A percentile compares a stretch with the other conserved stretches of the same genome.
phyloP scores from a whole-genome alignment of 202 grass and related monocot genomes.

The Hordeum pubiflorum region DNA sequence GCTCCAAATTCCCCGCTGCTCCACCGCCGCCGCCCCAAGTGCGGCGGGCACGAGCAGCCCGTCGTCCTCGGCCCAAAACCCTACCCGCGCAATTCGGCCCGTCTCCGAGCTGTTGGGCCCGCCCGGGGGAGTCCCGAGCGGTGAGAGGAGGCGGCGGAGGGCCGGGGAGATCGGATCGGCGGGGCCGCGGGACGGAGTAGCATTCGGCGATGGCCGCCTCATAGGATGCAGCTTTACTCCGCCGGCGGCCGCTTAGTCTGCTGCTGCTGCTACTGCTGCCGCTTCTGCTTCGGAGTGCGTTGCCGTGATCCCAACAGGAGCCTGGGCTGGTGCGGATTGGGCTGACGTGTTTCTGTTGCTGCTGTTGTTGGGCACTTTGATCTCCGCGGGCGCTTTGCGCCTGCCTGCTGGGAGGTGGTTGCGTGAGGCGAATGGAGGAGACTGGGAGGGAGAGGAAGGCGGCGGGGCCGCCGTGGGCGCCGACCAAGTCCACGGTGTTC shows the following conservation, averaged over 20 bases:
- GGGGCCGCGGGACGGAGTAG: background rate
- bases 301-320: conserved; percentile 34
- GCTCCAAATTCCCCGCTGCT: conserved; percentile 35
- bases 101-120: conserved; percentile 13
- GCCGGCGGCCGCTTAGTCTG: conserved; percentile 34
- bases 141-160: background rate
- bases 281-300: background rate
- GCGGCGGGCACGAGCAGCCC: background rate
- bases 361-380: conserved; percentile 25
- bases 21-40: background rate
- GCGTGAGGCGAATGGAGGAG: conserved; percentile 30
- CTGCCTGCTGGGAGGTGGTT: conserved; percentile 9
- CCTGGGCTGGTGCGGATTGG: background rate
- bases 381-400: conserved; percentile 6
- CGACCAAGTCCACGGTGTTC: conserved; percentile 39
- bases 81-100: conserved; percentile 2
- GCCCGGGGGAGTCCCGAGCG: background rate
- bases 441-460: conserved; percentile 12
- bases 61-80: background rate
- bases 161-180: conserved; percentile 41
- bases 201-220: conserved; percentile 34
- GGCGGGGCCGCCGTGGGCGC: conserved; percentile 32
- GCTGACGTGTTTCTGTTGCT: conserved; percentile 6
- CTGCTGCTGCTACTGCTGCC: conserved; percentile 28
- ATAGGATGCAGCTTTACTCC: conserved; percentile 50